Evolutionary conservation across 1,284 basidiomycete genomes (phyloP), one percentile per base, ranked within the genome.

Genomic region (Ustilago trichophora): DNA sequence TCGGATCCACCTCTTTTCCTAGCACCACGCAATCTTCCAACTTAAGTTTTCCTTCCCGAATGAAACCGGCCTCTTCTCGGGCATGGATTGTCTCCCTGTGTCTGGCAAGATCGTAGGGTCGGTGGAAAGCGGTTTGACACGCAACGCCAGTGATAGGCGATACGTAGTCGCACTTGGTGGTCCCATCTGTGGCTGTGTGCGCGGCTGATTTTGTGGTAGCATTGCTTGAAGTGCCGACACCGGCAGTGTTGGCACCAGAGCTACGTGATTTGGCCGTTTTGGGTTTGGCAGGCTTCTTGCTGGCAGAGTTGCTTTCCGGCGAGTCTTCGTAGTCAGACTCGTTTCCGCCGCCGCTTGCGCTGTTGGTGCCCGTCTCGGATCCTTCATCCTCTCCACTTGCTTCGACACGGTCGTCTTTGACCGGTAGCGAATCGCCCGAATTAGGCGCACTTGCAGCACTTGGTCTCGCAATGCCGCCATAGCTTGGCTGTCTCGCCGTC

Each of bases 31-130:
- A 80, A 18, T 80, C 63, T 6, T 75, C 71, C 26, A 77, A 45
- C 13, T 47, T 70, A 15, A 81, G 40, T 32, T 66, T 64, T 22
- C 74, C 74, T 9, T 76, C 71, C 21, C 73, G 56, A 31, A 81
- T 60, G 15, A 78, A 55, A 4, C 64, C 57, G 0, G 79, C 76
- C 25, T 81, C 79, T 19, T 80, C 78, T 10, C 74, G 48, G 7
- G 76, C 72, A 41, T 81, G 79, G 47, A 81, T 75, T 11, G 79
- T 81, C 49, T 80, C 77, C 4, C 79, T 57, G 43, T 81, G 79
- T 0, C 79, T 55, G 15, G 78, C 77, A 7, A 81, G 52, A 45
- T 81, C 79, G 58, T 81, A 81, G 25, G 73, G 76, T 21, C 79
- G 69, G 37, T 81, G 79, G 69, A 81, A 81, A 7, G 67, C 66